phyloP scores from a whole-genome alignment of 495 filamentous ascomycete genomes.

The Penicillium crystallinum region DNA sequence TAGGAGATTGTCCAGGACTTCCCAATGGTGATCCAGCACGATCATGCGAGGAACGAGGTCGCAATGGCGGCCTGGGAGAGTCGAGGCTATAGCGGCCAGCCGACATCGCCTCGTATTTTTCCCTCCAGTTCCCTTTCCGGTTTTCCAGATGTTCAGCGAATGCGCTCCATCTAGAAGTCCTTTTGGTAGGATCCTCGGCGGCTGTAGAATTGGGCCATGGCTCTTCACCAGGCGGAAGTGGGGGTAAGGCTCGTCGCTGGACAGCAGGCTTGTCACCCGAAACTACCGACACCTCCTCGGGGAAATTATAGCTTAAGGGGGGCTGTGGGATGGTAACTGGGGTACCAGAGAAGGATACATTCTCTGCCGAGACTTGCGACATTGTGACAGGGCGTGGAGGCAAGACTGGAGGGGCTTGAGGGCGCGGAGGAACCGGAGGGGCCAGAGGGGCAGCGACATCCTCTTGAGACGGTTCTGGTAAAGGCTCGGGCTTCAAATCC shows the following conservation, averaged over 20 bases:
- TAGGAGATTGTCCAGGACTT: slow-evolving; percentile 29
- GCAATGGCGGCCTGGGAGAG: slow-evolving; percentile 27
- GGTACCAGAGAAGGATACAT: slow-evolving; percentile 17
- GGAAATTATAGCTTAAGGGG: not conserved
- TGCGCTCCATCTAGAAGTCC: slow-evolving; percentile 32
- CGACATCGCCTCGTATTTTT: slow-evolving; percentile 19
- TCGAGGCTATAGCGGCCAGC: slow-evolving; percentile 33
- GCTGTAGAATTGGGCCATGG: slow-evolving; percentile 2
- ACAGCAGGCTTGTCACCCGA: not conserved
- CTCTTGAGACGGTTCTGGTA: slow-evolving; percentile 14
- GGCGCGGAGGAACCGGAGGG: not conserved
- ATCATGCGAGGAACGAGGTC: slow-evolving; percentile 28
- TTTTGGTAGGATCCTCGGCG: slow-evolving; percentile 12
- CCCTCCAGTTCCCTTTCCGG: slow-evolving; percentile 20
- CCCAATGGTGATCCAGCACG: slow-evolving; percentile 18
- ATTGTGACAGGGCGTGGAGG: slow-evolving; percentile 16
- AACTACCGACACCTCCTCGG: not conserved
- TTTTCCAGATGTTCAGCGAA: slow-evolving; percentile 24
- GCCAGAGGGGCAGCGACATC: slow-evolving; percentile 5
- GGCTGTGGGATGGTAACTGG: slow-evolving; percentile 11
- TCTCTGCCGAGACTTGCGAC: slow-evolving; percentile 20
- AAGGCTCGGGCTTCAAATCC: slow-evolving; percentile 5
- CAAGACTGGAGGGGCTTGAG: slow-evolving; percentile 1
- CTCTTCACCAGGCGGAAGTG: slow-evolving; percentile 27
- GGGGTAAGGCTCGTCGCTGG: slow-evolving; percentile 26